Conservation (phyloP, 352 stramenopile species). For the Phytopythium vexans region DNA sequence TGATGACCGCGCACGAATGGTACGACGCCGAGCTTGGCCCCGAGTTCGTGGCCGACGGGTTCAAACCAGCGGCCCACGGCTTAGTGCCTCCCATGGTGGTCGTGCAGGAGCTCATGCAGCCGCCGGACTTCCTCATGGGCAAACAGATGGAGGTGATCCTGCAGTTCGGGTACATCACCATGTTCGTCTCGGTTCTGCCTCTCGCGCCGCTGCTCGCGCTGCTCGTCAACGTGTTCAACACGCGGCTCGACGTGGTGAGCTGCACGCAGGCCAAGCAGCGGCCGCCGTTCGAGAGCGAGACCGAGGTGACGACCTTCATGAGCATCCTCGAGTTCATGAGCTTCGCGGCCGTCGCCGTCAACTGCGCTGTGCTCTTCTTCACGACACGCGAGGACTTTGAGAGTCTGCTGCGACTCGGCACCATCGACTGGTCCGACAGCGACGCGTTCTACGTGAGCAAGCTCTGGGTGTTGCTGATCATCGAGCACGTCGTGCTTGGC, state of each 20-base stretch:
- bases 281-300: conserved; percentile 70
- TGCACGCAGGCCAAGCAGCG: conserved; percentile 71
- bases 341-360: conserved; percentile 80
- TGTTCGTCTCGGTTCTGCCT: conserved; percentile 92
- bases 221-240: conserved; percentile 86
- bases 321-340: conserved; percentile 90
- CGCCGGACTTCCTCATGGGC: conserved; percentile 61
- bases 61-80: not conserved
- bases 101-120: conserved; percentile 71
- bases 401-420: conserved; percentile 30
- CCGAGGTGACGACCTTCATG: conserved; percentile 91
- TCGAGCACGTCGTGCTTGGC: conserved; percentile 65
- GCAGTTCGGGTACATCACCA: conserved; percentile 94
- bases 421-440: conserved; percentile 13
- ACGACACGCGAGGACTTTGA: conserved; percentile 62
- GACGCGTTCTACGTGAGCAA: conserved; percentile 40
- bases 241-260: conserved; percentile 81
- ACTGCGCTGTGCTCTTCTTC: conserved; percentile 75
- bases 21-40: conserved; percentile 38
- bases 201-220: conserved; percentile 86
- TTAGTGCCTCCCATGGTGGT: conserved; percentile 42
- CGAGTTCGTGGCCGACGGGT: not conserved
- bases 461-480: conserved; percentile 53
- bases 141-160: conserved; percentile 82
- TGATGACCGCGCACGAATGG: conserved; percentile 42